Conservation (phyloP, 2,329 filamentous ascomycete species). For the Colletotrichum gloeosporioides region DNA sequence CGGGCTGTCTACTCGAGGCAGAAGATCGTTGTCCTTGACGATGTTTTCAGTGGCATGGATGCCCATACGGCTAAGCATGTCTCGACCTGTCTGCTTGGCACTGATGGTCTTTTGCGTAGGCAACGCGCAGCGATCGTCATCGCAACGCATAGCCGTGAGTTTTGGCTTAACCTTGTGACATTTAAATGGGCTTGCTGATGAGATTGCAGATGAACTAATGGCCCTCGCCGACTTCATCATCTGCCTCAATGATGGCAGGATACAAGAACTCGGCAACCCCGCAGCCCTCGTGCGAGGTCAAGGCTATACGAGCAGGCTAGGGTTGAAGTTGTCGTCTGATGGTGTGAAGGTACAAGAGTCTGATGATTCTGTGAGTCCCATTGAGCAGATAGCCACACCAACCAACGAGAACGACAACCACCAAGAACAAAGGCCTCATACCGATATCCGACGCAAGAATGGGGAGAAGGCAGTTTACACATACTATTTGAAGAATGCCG, state of each 20-base stretch:
- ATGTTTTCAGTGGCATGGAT: constrained; percentile 15
- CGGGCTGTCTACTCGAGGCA: constrained; percentile 1
- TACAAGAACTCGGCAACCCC: neutral
- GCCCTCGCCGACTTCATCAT: neutral
- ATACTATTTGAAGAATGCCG: neutral
- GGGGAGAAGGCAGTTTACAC: constrained; percentile 4
- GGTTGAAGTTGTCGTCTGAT: neutral
- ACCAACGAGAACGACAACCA: neutral
- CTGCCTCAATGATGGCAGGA: neutral
- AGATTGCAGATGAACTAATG: neutral
- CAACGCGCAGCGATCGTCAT: neutral
- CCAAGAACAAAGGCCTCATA: neutral
- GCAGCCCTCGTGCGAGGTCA: neutral
- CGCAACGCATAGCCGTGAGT: constrained; percentile 6
- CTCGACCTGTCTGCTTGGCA: neutral
- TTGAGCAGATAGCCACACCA: neutral
- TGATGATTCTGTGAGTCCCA: neutral
- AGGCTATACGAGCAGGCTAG: neutral
- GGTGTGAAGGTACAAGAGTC: neutral
- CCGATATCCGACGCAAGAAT: neutral
- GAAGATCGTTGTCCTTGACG: constrained; percentile 1
- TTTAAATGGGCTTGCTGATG: neutral
- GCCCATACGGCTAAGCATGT: neutral
- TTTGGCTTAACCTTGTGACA: neutral
- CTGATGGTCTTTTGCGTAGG: neutral